Evolutionary conservation across 2,329 filamentous ascomycete genomes (phyloP), one percentile per base, ranked within the genome.

Genomic region (Xylaria arbuscula): DNA sequence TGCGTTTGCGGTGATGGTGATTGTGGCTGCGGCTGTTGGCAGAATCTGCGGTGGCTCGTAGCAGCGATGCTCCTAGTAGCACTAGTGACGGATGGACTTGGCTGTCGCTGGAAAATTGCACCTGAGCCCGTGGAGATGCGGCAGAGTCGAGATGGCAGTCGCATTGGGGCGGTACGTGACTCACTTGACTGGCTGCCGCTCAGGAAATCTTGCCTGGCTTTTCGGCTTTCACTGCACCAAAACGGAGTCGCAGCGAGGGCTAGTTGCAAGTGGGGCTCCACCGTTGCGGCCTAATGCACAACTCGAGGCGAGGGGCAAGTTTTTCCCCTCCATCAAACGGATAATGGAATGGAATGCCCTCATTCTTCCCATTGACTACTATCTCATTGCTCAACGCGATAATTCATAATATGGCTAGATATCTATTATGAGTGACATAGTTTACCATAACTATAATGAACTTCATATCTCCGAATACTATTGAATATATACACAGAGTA

Each of bases 241-340:
- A 68, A 65, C 36, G 58, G 66, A 54, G 66, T 38, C 54, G 19
- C 15, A 64, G 36, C 42, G 32, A 42, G 59, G 58, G 38, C 56
- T 69, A 71, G 53, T 53, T 65, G 69, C 64, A 71, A 63, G 42
- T 70, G 53, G 53, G 61, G 69, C 36, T 13, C 17, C 42, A 48
- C 34, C n/a, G 19, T 56, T 59, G 38, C 56, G 42, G 53, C 32
- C 22, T 50, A 51, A 66, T 64, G 69, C 67, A 65, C 22, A 58
- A 69, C 40, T 47, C 67, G 69, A 51, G 64, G 67, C 50, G 67
- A 71, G 69, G 69, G 69, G 69, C 67, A 70, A 50, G 59, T 67
- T 60, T 19, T 32, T 38, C 24, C 28, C 10, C 22, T 50, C 51
- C 54, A n/a, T n/a, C n/a, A n/a, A 10, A 38, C 38, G 53, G 51